Conservation (phyloP, 441 rosid species). For the Arabidopsis hybrid region DNA sequence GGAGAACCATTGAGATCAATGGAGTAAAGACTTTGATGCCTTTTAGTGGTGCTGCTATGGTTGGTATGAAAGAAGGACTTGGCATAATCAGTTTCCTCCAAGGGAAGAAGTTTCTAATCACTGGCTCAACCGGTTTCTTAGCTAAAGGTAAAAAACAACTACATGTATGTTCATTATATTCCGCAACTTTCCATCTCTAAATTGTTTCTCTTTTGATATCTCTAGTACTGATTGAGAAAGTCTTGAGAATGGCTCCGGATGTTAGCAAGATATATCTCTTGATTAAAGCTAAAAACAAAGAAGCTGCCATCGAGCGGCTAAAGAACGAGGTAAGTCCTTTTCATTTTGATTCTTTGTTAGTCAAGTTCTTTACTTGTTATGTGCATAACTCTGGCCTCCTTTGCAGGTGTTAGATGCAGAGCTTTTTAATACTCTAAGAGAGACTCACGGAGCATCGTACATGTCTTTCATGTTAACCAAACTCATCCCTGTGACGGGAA, state of each 20-base stretch:
- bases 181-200: background rate
- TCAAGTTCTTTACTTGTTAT: slow-evolving; percentile 2
- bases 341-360: background rate
- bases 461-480: slow-evolving; percentile 78
- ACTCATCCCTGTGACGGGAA: slow-evolving; percentile 81
- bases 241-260: slow-evolving; percentile 79
- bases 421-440: slow-evolving; percentile 73
- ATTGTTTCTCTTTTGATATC: background rate
- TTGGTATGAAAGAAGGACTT: slow-evolving; percentile 72
- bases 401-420: slow-evolving; percentile 76
- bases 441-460: slow-evolving; percentile 77
- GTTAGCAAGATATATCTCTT: slow-evolving; percentile 84
- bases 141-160: slow-evolving; percentile 65
- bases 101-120: slow-evolving; percentile 75
- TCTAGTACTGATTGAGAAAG: slow-evolving; percentile 88
- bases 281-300: slow-evolving; percentile 77
- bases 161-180: background rate
- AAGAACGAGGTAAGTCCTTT: slow-evolving; percentile 67
- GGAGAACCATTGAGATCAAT: slow-evolving; percentile 49
- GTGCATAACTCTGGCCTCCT: slow-evolving; percentile 6
- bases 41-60: slow-evolving; percentile 51
- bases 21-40: slow-evolving; percentile 64
- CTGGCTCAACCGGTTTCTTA: slow-evolving; percentile 91
- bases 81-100: slow-evolving; percentile 84
- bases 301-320: slow-evolving; percentile 74